Conservation (phyloP, 140 eudicot genomes). For the Senecio squalidus region DNA sequence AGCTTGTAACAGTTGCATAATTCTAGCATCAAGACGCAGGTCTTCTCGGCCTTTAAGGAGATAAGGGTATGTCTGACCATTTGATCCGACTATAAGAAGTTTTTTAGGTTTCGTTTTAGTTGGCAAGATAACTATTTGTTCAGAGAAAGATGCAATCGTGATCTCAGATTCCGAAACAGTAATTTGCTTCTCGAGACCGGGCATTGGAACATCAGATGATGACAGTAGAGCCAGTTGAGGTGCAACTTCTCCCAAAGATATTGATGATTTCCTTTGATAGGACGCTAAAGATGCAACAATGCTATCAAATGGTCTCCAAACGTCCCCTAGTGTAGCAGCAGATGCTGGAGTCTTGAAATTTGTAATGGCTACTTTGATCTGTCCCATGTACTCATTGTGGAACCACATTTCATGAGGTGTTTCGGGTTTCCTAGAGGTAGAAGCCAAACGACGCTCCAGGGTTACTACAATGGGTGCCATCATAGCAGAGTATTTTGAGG, state of each 20-base stretch:
- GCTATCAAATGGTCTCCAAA: constrained; percentile 85
- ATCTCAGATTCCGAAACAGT: constrained; percentile 56
- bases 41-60: constrained; percentile 95
- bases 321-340: constrained; percentile 66
- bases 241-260: constrained; percentile 83
- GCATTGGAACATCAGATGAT: constrained; percentile 97
- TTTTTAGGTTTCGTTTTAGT: constrained; percentile 98
- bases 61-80: constrained; percentile 83
- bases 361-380: constrained; percentile 65
- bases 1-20: constrained; percentile 95
- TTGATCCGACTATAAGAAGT: constrained; percentile 77
- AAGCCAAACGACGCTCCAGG: constrained; percentile 94
- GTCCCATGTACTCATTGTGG: constrained; percentile 72
- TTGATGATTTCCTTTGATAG: constrained; percentile 80
- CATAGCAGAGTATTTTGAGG: constrained; percentile 96
- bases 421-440: constrained; percentile 79
- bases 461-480: constrained; percentile 97
- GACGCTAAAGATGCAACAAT: constrained; percentile 84
- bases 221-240: constrained; percentile 78
- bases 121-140: constrained; percentile 67
- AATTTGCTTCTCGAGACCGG: constrained; percentile 86
- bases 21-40: constrained; percentile 98
- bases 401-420: constrained; percentile 95
- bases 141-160: constrained; percentile 84
- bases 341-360: constrained; percentile 81